Conservation (phyloP, 495 filamentous ascomycete genomes). For the Xylaria grammica region DNA sequence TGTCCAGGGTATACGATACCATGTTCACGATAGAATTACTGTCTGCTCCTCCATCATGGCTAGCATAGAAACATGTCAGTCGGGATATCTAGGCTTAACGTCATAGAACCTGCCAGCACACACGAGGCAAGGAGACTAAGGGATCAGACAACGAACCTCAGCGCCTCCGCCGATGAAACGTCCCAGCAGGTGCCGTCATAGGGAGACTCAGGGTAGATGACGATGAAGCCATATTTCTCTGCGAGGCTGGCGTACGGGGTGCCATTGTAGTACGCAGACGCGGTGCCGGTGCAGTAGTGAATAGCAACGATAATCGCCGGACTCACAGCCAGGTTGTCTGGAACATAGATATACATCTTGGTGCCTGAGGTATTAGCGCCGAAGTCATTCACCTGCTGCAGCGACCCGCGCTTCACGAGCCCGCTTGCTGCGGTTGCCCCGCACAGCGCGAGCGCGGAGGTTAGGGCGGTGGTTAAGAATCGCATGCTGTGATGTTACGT, state of each 20-base stretch:
- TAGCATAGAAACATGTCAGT: no score
- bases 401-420: slow-evolving; percentile 29
- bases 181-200: slow-evolving; percentile 63
- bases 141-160: no score
- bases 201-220: slow-evolving; percentile 60
- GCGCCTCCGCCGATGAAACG: slow-evolving; percentile 52
- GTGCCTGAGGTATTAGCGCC: slow-evolving; percentile 45
- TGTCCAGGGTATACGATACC: slow-evolving; percentile 55
- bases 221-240: slow-evolving; percentile 61
- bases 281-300: slow-evolving; percentile 61
- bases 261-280: slow-evolving; percentile 52
- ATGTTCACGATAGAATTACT: slow-evolving; percentile 64
- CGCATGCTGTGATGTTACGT: slow-evolving; percentile 16
- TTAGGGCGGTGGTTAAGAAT: not conserved
- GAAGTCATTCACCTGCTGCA: slow-evolving; percentile 46
- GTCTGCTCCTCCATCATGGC: slow-evolving; percentile 61
- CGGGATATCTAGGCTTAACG: no score
- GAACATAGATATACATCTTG: slow-evolving; percentile 52
- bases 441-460: slow-evolving; percentile 3
- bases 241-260: slow-evolving; percentile 55
- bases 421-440: slow-evolving; percentile 13
- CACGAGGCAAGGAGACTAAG: no score
- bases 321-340: slow-evolving; percentile 46
- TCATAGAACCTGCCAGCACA: no score
- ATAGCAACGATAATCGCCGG: slow-evolving; percentile 59